Evolutionary conservation across 495 filamentous ascomycete species (phyloP), one percentile per base, ranked within the genome.

Genomic region (Neurospora sp.): DNA sequence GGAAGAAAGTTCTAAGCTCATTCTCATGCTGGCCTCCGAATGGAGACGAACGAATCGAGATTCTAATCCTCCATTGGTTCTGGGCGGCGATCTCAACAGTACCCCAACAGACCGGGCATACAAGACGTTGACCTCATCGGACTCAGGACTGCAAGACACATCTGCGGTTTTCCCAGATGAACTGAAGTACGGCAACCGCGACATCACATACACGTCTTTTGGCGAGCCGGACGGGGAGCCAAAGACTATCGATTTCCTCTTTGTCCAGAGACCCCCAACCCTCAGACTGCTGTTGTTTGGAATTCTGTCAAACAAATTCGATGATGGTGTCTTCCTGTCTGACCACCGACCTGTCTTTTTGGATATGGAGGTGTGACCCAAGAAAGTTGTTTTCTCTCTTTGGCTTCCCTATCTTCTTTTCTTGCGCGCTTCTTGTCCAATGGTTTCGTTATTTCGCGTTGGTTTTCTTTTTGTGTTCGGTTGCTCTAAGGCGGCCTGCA

Each of bases 21-120:
- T 95, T 17, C 81, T 89, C 21, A 75, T 75, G 42, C 77, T 83
- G 13, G 81, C 81, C 70, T 66, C 70, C 4, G 42, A 66, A n/a
- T 84, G 83, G 79, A 69, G 75, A 1, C 45, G 40, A 10, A 59
- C 38, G 9, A 24, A 45, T 7, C 4, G 19, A 10, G 48, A 24
- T 2, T 69, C 73, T 0, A 34, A 69, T 0, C 71, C 77, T 42
- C 86, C 87, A 0, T 83, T 92, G 2, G 89, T 94, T 69, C 83
- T 97, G 31, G 86, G 88, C 0, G 94, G 93, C 11, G 93, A 96
- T 78, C 89, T 96, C 79, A 96, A 96, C 79, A 92, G 90, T 75
- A 84, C 90, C 70, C 88, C 88, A 1, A 79, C 79, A 13, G 86
- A 88, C 70, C 86, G 88, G 70, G 93, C 92, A 5, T 94, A 96